Base-by-base conservation (phyloP, 2,329 filamentous ascomycete genomes). In the Coniella vitis region DNA sequence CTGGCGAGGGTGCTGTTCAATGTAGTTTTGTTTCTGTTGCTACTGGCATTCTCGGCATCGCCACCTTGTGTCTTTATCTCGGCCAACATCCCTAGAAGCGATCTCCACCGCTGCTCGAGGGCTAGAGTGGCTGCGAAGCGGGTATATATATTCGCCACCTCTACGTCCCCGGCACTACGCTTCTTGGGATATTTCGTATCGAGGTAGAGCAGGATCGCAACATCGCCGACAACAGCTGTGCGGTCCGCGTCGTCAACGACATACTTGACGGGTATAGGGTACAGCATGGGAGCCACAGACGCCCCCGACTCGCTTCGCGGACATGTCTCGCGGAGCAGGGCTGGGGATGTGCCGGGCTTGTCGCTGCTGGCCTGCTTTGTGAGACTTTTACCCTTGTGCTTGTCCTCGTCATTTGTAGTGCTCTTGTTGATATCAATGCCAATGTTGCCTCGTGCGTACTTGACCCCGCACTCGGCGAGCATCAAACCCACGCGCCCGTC, bases 141-240 rank as follows among this genome's bases (percentile, higher is more conserved):
- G 3, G 62, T 69, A 47, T 68, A 65, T 40, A 61, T 58, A 44
- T 55, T 60, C 1, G 68, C 72, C 4, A 71, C 57, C 49, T 61
- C 56, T 7, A 53, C 47, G 44, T 61, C 56, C 2, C 38, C 25
- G 5, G 5, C 9, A 25, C 54, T 58, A 35, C 56, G 45, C 45
- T 60, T 63, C n/a, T 57, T 55, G 2, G 70, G 69, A 52, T 81
- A 72, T 12, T 71, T 64, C 2, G 75, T 69, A 51, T 86, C 77
- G 1, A 87, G 67, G 51, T 87, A 83, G 9, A 78, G 60, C 69
- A 83, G 69, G 50, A 82, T 75, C 31, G 71, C 72, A 2, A 73
- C 45, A 36, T 76, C 69, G 4, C 79, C 78, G 7, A 73, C 62
- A 0, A 78, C 67, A 0, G 62, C 64, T 2, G 77, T 72, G 51